Conservation (phyloP, 768 basidiomycete species). For the Mycena venus region DNA sequence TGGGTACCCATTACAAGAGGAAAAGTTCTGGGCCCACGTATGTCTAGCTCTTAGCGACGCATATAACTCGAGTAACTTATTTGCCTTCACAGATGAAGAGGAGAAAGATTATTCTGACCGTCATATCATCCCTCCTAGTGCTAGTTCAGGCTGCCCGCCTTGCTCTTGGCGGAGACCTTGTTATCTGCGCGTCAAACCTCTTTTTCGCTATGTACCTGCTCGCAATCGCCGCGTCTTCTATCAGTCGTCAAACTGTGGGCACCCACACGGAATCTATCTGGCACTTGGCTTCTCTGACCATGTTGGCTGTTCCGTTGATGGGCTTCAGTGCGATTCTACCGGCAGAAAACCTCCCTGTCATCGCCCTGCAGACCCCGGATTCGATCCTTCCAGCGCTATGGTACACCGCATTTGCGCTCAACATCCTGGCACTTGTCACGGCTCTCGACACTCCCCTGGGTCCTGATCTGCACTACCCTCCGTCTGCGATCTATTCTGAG, state of each 20-base stretch:
- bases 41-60: no score
- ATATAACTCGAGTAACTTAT: no score
- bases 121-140: constrained; percentile 60
- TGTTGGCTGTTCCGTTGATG: constrained; percentile 61
- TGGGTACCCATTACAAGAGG: constrained; percentile 73
- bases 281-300: constrained; percentile 71
- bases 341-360: constrained; percentile 34
- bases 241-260: constrained; percentile 58
- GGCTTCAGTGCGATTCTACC: constrained; percentile 70
- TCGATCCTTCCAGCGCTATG: constrained; percentile 52
- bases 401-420: constrained; percentile 65
- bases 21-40: constrained; percentile 69
- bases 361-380: background rate
- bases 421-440: constrained; percentile 54
- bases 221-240: constrained; percentile 62
- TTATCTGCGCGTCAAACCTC: constrained; percentile 57
- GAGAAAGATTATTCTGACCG: constrained; percentile 65
- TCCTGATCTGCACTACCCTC: constrained; percentile 79
- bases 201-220: constrained; percentile 72
- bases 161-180: constrained; percentile 62
- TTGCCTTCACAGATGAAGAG: constrained; percentile 76
- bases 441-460: constrained; percentile 74
- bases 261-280: constrained; percentile 64
- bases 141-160: constrained; percentile 66
- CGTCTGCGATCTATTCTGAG: constrained; percentile 78